These are phyloP conservation scores for Monoraphidium neglectum DNA, from an alignment of 139 green algal species.

Conservation along the genomic window DNA sequence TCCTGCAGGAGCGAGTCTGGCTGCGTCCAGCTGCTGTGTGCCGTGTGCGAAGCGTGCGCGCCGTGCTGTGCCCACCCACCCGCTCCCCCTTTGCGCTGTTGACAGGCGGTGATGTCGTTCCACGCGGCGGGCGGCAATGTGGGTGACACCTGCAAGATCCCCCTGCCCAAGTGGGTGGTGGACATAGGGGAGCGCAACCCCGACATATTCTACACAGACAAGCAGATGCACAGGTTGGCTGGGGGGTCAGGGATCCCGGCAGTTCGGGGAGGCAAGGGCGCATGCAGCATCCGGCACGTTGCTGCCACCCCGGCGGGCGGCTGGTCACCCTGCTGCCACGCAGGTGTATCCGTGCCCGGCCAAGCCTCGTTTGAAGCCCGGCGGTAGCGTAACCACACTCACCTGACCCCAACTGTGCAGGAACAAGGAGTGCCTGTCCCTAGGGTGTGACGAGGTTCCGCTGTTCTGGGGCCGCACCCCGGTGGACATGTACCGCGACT, in stretches of 20 bases:
- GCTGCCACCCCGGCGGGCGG: no score
- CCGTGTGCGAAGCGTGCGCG: conserved; percentile 33
- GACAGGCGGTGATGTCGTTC: conserved; percentile 93
- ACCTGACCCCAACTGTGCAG: neutral
- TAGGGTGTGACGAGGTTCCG: conserved; percentile 87
- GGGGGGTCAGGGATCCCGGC: neutral
- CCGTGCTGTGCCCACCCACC: conserved; percentile 42
- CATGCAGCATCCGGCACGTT: no score
- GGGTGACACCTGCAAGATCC: conserved; percentile 91
- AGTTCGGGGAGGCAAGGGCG: neutral
- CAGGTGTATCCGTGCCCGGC: no score
- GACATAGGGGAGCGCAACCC: conserved; percentile 85
- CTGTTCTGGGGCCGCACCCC: conserved; percentile 89
- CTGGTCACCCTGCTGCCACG: no score
- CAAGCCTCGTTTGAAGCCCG: no score
- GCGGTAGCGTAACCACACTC: no score
- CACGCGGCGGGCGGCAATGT: conserved; percentile 92
- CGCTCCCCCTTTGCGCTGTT: conserved; percentile 49
- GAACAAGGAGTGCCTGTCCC: conserved; percentile 94
- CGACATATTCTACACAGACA: conserved; percentile 98
- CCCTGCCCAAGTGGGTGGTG: conserved; percentile 94
- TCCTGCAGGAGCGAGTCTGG: no score
- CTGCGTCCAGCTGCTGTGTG: conserved; percentile 72
- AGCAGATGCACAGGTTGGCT: conserved; percentile 28
- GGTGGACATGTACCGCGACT: conserved; percentile 92